Evolutionary conservation across 352 stramenopile genomes (phyloP), one percentile per base, ranked within the genome.

Genomic region (Globisporangium radiosum): DNA sequence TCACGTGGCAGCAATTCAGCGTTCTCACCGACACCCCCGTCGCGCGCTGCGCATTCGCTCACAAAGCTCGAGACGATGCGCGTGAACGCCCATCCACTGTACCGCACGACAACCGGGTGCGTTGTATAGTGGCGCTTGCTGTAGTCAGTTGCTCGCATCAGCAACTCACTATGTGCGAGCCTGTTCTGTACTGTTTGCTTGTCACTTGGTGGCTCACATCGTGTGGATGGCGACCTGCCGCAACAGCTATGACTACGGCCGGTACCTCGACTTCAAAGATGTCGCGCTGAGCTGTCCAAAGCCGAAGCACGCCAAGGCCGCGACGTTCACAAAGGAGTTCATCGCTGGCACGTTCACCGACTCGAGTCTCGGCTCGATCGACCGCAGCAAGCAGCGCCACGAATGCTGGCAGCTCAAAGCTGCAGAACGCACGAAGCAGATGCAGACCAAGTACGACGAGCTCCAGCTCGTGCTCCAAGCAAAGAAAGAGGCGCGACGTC

Each of bases 361-460:
- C 62, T 72, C 62, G 38, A 81, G 72, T 44, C 75, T 88, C 58
- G 62, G 69, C 13, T 88, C 78, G 5, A 66, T 85, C 25, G 78
- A 85, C 52, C 85, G 82, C 48, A 82, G 61, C 51, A 77, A 79
- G 51, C 53, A 65, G 37, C 72, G 78, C 2, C 69, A 71, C 19
- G 71, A 84, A 63, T 59, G 54, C 47, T 88, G 78, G 78, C 61
- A 87, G 50, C 63, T 65, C 37, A 87, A 87, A 56, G 71, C 84
- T 50, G 69, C 63, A 37, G 60, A 72, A 56, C 74, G 76, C 47
- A 85, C 74, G 9, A 70, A 69, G 52, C 76, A 75, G 39, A 88
- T 88, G 78, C 75, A 78, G 42, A 71, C 80, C 58, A 85, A 84
- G 63, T 79, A 84, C 57, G 69, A 72, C 7, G 74, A 83, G 62